Conservation (phyloP, 2,329 filamentous ascomycete species). For the Colletotrichum truncatum region DNA sequence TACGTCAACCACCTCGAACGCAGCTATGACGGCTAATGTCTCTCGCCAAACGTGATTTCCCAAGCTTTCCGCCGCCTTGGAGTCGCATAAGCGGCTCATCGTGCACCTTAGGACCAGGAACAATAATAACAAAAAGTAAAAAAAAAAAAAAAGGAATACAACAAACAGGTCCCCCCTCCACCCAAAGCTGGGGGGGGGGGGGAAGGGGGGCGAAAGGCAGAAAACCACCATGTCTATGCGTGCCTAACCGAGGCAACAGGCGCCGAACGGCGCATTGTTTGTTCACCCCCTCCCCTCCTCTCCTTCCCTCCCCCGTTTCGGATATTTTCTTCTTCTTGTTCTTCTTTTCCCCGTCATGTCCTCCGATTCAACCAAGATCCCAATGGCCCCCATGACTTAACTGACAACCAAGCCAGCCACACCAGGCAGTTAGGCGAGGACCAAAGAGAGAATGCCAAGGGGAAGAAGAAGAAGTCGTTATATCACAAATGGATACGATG, state of each 20-base stretch:
- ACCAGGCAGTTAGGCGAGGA: not conserved
- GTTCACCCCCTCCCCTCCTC: too few relatives aligned
- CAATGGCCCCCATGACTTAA: too few relatives aligned
- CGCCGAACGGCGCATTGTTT: too few relatives aligned
- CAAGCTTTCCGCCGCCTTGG: too few relatives aligned
- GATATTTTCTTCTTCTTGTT: not conserved
- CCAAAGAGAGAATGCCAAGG: not conserved
- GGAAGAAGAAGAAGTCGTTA: not conserved
- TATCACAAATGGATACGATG: not conserved
- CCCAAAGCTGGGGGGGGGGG: too few relatives aligned
- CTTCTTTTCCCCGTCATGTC: too few relatives aligned
- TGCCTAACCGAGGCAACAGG: not conserved
- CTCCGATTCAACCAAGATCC: too few relatives aligned
- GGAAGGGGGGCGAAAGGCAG: too few relatives aligned
- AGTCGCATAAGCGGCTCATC: not conserved
- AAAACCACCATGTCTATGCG: not conserved
- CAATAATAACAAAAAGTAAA: too few relatives aligned
- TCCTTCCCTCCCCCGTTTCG: slow-evolving; percentile 1
- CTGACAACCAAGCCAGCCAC: not conserved
- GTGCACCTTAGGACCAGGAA: too few relatives aligned
- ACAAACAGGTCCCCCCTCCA: too few relatives aligned
- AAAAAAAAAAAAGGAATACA: not conserved
- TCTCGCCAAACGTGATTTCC: not conserved
- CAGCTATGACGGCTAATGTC: slow-evolving; percentile 5
- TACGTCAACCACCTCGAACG: too few relatives aligned